Conservation (phyloP, 805 yeast genomes). For the Saccharomycopsis capsularis region DNA sequence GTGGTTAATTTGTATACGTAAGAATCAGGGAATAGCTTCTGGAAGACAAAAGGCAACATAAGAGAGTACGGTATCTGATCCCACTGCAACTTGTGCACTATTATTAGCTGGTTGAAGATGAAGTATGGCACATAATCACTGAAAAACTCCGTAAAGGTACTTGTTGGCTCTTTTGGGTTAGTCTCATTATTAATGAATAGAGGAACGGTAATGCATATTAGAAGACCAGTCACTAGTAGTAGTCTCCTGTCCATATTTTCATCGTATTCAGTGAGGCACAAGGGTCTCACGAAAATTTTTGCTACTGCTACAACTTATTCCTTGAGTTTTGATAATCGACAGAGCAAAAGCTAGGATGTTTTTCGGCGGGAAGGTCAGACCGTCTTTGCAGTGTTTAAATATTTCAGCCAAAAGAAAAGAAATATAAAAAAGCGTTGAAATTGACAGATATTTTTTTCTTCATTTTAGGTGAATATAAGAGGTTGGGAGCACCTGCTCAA, state of each 20-base stretch:
- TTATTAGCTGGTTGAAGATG: not conserved
- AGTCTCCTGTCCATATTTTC: not conserved
- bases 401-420: no score
- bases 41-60: not conserved
- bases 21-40: slow-evolving; percentile 2
- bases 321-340: no score
- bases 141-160: not conserved
- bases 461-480: no score
- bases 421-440: no score
- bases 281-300: no score
- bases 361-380: no score
- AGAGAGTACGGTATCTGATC: not conserved
- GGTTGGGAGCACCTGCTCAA: no score
- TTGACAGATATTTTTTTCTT: no score
- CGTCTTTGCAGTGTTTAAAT: no score
- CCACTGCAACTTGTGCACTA: not conserved
- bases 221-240: not conserved
- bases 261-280: not conserved
- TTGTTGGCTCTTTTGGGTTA: not conserved
- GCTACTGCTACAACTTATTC: no score
- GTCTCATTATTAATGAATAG: not conserved
- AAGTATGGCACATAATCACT: not conserved
- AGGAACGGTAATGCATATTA: not conserved
- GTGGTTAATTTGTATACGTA: not conserved
- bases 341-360: no score